phyloP scores from a whole-genome alignment of 2,329 filamentous ascomycete genomes.

The Fusarium torulosum region DNA sequence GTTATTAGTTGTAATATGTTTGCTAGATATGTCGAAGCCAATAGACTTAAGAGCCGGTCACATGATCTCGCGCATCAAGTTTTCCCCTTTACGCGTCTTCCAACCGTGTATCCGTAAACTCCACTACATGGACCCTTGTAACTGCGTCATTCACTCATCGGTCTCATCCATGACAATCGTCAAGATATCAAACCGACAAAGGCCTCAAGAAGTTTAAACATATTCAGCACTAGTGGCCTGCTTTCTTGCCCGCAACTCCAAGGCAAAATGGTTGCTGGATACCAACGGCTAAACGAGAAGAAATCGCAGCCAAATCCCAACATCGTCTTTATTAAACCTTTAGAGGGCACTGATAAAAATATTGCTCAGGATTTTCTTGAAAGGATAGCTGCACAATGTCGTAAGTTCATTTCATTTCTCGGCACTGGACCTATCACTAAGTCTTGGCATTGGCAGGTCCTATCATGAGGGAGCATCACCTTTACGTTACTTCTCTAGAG shows the following conservation, averaged over 20 bases:
- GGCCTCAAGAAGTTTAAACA: neutral
- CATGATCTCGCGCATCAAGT: constrained; percentile 25
- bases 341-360: constrained; percentile 72
- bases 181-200: neutral
- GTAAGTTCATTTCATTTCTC: constrained; percentile 54
- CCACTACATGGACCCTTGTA: constrained; percentile 4
- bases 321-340: constrained; percentile 87
- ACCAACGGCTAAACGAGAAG: constrained; percentile 82
- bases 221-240: neutral
- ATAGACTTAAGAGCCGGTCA: constrained; percentile 10
- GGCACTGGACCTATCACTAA: constrained; percentile 2
- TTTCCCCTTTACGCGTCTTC: constrained; percentile 32
- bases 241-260: neutral
- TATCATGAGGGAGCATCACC: constrained; percentile 74
- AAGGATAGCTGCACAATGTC: constrained; percentile 83
- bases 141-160: constrained; percentile 27
- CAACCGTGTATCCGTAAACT: neutral
- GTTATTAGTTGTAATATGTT: no score
- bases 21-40: neutral
- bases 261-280: constrained; percentile 77
- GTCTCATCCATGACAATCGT: neutral
- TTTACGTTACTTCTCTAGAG: constrained; percentile 78
- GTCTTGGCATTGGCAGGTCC: constrained; percentile 62
- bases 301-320: constrained; percentile 79
- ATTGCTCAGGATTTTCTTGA: constrained; percentile 78